Base-by-base conservation (phyloP, 192 early-diverging fungal species). In the Linnemannia zychae region DNA sequence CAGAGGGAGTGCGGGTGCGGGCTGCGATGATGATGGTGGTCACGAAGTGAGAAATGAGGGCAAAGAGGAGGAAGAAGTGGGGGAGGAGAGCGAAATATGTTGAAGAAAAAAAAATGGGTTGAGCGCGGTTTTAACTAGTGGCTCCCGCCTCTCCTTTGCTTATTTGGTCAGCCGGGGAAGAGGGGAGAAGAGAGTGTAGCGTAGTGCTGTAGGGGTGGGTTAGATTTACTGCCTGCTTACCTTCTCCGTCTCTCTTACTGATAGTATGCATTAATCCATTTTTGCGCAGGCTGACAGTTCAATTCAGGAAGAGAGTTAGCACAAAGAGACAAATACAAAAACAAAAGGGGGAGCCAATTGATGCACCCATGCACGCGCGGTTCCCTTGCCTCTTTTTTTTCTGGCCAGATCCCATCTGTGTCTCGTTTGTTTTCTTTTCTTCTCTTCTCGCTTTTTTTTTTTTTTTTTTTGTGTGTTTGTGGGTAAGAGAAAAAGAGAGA, bases 111-210 rank as follows among this genome's bases (percentile, higher is more conserved):
- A 60, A 60, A 60, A 60, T n/a, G 53, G 57, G 24, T 12, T n/a
- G 24, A 24, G 57, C 57, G 57, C 57, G 57, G 57, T 63, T 63
- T 63, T 31, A 63, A 63, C 57, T 31, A 12, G 24, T 28, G 57
- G 24, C 57, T 63, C 57, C 57, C 40, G 40, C 40, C 40, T 44
- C 40, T 9, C 9, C 9, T 44, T 44, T 63, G 57, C 57, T 63
- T 63, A 63, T 63, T 63, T 63, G 57, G 57, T 63, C 28, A 63
- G 57, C 57, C 57, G 57, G 57, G 12, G 57, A 13, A 28, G 57
- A n/a, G 57, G 12, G 24, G 28, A n/a, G 53, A 12, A 60, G 24
- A 13, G 57, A 15, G 28, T n/a, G 28, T 44, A 44, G 40, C 40
- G 40, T 44, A 12, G 57, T 31, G 57, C 57, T 31, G 57, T 60